Base-by-base conservation (phyloP, 805 yeast genomes). In the Candida khao-thaluensis region DNA sequence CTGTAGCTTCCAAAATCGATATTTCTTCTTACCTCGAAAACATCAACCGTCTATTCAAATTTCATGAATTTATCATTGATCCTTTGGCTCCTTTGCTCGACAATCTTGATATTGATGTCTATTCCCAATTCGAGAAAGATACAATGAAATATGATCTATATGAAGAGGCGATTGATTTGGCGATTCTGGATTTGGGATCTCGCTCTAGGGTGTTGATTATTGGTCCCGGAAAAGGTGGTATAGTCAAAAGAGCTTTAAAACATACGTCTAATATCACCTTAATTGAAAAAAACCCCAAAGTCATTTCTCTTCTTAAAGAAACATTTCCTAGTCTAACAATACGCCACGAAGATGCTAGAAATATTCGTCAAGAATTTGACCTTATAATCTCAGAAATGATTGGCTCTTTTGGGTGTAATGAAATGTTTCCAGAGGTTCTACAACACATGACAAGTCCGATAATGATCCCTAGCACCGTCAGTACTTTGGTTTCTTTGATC, bases 371-470 rank as follows among this genome's bases (percentile, higher is more conserved):
- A 15, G 28, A 22, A 25, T 70, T 73, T 40, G 74, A 85, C 52
- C 52, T 90, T 30, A 73, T 89, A 7, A 71, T 91, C 1, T 83
- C 95, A 30, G 97, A 90, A 57, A 64, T 91, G 6, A 59, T 90
- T 18, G 97, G 97, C 5, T 85, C 95, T 11, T 85, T 91, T 63
- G 97, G 95, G 3, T 91, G 95, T 57, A 91, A 90, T 59, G 97
- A 90, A 56, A 68, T 87, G 12, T 74, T 86, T 7, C 97, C 98
- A 0, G 98, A 90, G 56, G 81, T 93, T 42, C 43, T 66, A 12
- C 34, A 30, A 5, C 12, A 18, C 20, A 10, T 32, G 4, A 12
- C 49, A 6, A 15, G 45, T 14, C 21, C 38, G 8, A 53, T 49
- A 43, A 72, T 50, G 71, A 76, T 59, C 49, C 74, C 58, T 38